Conservation (phyloP, 1,139 yeast genomes). For the Pneumocystis wakefieldiae region DNA sequence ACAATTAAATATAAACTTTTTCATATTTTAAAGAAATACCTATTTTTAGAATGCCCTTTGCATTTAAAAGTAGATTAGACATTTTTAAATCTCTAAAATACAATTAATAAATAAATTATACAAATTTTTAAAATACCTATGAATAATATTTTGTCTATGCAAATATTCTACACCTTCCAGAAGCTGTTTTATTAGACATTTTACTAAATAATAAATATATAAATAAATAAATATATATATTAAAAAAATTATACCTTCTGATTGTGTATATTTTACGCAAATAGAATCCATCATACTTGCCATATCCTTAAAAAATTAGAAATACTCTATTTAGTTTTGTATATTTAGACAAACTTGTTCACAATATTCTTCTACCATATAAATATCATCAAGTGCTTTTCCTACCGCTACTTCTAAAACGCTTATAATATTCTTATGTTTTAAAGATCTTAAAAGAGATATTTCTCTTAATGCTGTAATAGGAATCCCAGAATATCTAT, state of each 20-base stretch:
- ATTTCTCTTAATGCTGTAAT: constrained; percentile 73
- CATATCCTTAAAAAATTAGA: constrained; percentile 8
- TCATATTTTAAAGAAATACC: constrained; percentile 1
- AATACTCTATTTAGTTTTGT: constrained; percentile 3
- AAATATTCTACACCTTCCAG: constrained; percentile 54
- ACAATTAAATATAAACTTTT: background rate
- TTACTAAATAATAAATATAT: constrained; percentile 15
- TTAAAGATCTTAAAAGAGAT: constrained; percentile 55
- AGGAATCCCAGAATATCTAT: constrained; percentile 71
- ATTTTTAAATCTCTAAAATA: constrained; percentile 48
- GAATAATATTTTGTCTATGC: constrained; percentile 49
- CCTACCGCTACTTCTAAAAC: constrained; percentile 70
- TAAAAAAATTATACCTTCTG: constrained; percentile 4
- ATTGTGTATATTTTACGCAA: constrained; percentile 7
- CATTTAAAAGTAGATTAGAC: constrained; percentile 48
- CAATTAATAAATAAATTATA: background rate
- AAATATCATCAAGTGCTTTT: constrained; percentile 22
- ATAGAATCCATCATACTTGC: constrained; percentile 10
- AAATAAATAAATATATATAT: background rate
- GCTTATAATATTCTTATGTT: constrained; percentile 57
- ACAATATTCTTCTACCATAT: constrained; percentile 15
- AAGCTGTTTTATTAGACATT: constrained; percentile 52
- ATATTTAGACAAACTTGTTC: constrained; percentile 12
- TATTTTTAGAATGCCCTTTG: constrained; percentile 51
- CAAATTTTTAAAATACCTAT: constrained; percentile 17